These are phyloP conservation scores for Platismatia glauca DNA, from an alignment of 495 filamentous ascomycete species.

Conservation along the genomic window DNA sequence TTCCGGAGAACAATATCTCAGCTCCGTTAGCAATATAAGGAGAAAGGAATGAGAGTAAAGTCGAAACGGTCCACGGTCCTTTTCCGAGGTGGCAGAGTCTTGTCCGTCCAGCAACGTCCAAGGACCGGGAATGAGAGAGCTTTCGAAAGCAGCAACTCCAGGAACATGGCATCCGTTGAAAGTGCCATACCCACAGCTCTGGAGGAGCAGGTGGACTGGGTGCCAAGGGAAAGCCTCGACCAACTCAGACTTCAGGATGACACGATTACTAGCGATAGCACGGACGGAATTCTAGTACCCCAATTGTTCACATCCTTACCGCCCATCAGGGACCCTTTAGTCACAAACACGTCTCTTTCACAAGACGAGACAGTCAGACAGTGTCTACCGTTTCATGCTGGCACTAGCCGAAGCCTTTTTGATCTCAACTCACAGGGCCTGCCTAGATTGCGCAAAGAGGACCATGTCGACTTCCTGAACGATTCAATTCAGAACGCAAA, in stretches of 20 bases:
- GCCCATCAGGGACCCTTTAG: constrained; percentile 55
- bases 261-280: neutral
- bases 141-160: neutral
- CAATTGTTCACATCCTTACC: constrained; percentile 53
- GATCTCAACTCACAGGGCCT: constrained; percentile 61
- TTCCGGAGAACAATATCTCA: constrained; percentile 3
- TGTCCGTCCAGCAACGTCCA: neutral
- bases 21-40: neutral
- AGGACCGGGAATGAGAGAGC: neutral
- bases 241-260: constrained; percentile 2
- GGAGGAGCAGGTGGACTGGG: constrained; percentile 5
- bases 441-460: constrained; percentile 56
- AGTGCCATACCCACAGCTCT: neutral
- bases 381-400: constrained; percentile 60
- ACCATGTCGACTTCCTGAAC: constrained; percentile 70
- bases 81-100: neutral
- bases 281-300: neutral
- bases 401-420: constrained; percentile 34
- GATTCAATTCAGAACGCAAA: constrained; percentile 46
- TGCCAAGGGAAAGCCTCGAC: constrained; percentile 5
- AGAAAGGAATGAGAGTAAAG: neutral
- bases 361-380: constrained; percentile 59
- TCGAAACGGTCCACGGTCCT: neutral
- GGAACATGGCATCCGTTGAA: neutral
- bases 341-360: constrained; percentile 56